Percentiles rank a stretch among this genome's conserved stretches.
These are phyloP conservation scores for Sclerotinia sclerotiorum DNA, from an alignment of 2,329 filamentous ascomycete genomes.

Conservation along the genomic window DNA sequence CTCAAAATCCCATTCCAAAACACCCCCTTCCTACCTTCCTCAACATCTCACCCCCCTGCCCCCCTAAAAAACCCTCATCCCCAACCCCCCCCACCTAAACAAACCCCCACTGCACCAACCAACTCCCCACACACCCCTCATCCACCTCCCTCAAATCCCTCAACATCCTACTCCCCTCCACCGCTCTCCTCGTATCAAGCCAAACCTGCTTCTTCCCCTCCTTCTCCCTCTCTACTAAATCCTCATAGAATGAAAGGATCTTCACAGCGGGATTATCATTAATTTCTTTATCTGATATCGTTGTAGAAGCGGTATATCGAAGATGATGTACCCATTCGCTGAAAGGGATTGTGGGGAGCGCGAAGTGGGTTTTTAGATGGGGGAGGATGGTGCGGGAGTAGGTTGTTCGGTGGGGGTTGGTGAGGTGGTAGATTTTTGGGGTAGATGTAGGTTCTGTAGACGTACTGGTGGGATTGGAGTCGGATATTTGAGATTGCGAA, in stretches of 20 bases:
- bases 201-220: background rate
- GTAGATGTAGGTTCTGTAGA: too few relatives aligned
- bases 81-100: background rate
- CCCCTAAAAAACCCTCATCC: slow-evolving; percentile 3
- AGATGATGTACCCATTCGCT: slow-evolving; percentile 1
- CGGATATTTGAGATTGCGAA: too few relatives aligned
- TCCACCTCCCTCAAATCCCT: background rate
- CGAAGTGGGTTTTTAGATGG: background rate
- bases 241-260: slow-evolving; percentile 7
- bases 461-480: too few relatives aligned
- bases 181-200: slow-evolving; percentile 10
- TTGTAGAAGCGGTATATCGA: background rate
- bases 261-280: slow-evolving; percentile 4
- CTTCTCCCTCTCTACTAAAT: background rate
- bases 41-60: background rate
- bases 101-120: slow-evolving; percentile 12
- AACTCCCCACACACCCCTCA: background rate
- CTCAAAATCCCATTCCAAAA: too few relatives aligned
- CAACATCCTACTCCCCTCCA: background rate
- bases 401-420: slow-evolving; percentile 5
- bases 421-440: background rate
- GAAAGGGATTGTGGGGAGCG: background rate
- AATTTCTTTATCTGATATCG: background rate
- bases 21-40: background rate
- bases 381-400: slow-evolving; percentile 1